Evolutionary conservation across 2,329 filamentous ascomycete species (phyloP).

Genomic region (Stachybotrys chartarum): DNA sequence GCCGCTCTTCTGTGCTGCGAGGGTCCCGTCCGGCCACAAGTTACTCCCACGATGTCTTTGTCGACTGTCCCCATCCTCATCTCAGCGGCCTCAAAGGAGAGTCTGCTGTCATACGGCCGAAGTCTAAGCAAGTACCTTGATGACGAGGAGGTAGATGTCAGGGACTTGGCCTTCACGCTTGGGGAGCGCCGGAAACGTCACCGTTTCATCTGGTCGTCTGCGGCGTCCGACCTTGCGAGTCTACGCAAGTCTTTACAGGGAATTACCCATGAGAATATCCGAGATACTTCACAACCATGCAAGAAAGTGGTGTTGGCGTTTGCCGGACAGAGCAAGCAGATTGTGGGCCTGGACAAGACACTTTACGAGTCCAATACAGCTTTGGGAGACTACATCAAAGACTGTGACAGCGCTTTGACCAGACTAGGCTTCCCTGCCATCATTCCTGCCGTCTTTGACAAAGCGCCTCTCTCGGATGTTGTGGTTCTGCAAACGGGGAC

Average conservation of each 20-base stretch:
- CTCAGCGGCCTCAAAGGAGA: background rate
- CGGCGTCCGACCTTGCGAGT: background rate
- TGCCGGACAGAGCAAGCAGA: background rate
- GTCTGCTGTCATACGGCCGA: background rate
- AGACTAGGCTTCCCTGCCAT: background rate
- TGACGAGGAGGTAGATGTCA: slow-evolving; percentile 1
- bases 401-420: background rate
- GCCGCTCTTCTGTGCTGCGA: slow-evolving; percentile 11
- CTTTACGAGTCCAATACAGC: background rate
- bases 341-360: background rate
- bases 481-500: background rate
- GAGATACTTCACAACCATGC: background rate
- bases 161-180: slow-evolving; percentile 8
- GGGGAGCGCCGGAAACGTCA: slow-evolving; percentile 10
- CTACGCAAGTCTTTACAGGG: background rate
- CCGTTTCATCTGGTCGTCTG: slow-evolving; percentile 3
- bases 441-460: background rate
- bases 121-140: slow-evolving; percentile 2
- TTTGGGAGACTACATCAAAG: background rate
- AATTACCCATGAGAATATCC: background rate
- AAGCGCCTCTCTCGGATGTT: background rate
- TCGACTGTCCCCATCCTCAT: background rate
- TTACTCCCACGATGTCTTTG: background rate
- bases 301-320: background rate
- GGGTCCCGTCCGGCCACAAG: background rate